These are phyloP conservation scores for Kazachstania kunashirensis DNA, from an alignment of 805 yeast species.

Conservation along the genomic window DNA sequence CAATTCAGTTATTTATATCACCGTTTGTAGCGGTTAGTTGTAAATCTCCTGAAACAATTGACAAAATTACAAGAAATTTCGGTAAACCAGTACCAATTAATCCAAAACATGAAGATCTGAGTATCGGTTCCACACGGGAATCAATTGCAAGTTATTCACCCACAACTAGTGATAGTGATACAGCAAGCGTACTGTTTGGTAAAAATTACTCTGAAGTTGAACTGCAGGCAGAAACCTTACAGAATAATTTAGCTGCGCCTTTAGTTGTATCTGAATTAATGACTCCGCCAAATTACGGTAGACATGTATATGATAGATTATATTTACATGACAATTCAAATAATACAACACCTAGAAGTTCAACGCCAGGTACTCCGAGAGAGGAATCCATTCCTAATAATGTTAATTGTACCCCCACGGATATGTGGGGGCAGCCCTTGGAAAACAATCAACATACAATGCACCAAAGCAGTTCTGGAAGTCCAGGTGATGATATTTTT, in stretches of 20 bases:
- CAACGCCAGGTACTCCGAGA: neutral
- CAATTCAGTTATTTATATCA: slow-evolving; percentile 62
- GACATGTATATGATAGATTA: slow-evolving; percentile 69
- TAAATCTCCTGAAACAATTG: slow-evolving; percentile 11
- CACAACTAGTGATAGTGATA: slow-evolving; percentile 18
- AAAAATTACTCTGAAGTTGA: slow-evolving; percentile 27
- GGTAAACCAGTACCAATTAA: slow-evolving; percentile 1
- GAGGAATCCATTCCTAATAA: neutral
- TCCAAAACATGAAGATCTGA: slow-evolving; percentile 2
- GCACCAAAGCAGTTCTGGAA: neutral
- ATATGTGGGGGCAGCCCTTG: too few species aligned
- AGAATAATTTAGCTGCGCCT: slow-evolving; percentile 5
- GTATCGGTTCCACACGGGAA: slow-evolving; percentile 4
- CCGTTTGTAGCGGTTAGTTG: slow-evolving; percentile 67
- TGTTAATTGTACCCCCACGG: too few species aligned
- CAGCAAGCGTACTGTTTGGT: slow-evolving; percentile 34
- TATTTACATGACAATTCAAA: slow-evolving; percentile 43
- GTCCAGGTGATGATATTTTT: neutral
- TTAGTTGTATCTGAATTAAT: slow-evolving; percentile 33
- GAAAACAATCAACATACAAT: too few species aligned
- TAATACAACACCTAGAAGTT: slow-evolving; percentile 3
- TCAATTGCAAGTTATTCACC: neutral
- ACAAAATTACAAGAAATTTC: slow-evolving; percentile 2
- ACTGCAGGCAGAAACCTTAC: slow-evolving; percentile 5
- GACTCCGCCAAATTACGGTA: slow-evolving; percentile 83